Evolutionary conservation across 495 filamentous ascomycete genomes (phyloP).

Genomic region (Staphylotrichum longicolle): DNA sequence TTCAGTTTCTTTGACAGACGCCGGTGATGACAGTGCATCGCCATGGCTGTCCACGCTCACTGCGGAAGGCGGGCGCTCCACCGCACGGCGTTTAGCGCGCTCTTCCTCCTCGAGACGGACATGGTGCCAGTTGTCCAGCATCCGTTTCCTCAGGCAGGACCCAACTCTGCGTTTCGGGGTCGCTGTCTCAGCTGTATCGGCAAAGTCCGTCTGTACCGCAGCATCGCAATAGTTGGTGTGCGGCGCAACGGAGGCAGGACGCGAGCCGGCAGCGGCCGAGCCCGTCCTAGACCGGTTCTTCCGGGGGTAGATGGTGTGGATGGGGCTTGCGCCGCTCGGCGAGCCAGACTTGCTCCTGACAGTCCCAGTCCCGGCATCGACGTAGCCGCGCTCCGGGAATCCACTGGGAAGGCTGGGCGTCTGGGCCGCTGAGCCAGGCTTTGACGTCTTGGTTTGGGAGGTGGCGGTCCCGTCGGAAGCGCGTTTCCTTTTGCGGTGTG

Average conservation of each 20-base stretch:
- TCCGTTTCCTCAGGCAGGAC: constrained; percentile 44
- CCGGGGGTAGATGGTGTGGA: constrained; percentile 24
- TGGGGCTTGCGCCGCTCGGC: constrained; percentile 43
- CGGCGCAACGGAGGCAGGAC: constrained; percentile 33
- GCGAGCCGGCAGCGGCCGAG: constrained; percentile 29
- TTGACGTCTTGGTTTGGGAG: constrained; percentile 40
- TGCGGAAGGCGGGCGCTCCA: constrained; percentile 23
- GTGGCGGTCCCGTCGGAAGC: constrained; percentile 54
- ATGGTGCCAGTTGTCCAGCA: constrained; percentile 47
- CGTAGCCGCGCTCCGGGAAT: constrained; percentile 42
- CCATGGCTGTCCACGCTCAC: constrained; percentile 39
- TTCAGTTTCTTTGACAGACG: constrained; percentile 23
- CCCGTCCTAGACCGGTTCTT: constrained; percentile 25
- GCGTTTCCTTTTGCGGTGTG: constrained; percentile 58
- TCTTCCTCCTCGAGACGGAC: constrained; percentile 39
- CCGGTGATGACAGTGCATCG: constrained; percentile 22
- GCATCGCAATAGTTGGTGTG: constrained; percentile 45
- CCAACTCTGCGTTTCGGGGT: constrained; percentile 44
- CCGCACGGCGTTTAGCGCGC: constrained; percentile 25
- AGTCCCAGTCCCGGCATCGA: constrained; percentile 49
- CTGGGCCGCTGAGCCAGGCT: constrained; percentile 35
- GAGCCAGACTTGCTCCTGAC: constrained; percentile 50
- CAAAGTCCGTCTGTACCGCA: constrained; percentile 49
- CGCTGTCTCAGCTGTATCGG: constrained; percentile 31
- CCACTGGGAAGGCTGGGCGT: constrained; percentile 36